A percentile compares a stretch with the other conserved stretches of the same genome.
These are phyloP conservation scores for Heliamphora pulchella DNA, from an alignment of 179 eudicot species.

Conservation along the genomic window DNA sequence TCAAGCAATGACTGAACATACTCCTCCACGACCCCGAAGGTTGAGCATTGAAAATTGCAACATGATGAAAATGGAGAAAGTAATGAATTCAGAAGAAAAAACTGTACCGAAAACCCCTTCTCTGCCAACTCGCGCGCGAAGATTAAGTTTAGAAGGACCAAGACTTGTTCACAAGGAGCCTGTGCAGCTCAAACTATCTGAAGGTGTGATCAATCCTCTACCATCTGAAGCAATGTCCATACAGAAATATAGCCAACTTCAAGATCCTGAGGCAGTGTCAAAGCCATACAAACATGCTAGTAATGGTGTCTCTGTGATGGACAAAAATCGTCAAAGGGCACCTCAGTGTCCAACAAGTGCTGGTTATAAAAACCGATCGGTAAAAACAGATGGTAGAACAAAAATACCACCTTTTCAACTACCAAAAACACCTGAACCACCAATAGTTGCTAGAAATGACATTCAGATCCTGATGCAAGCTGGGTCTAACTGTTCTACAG, in stretches of 20 bases:
- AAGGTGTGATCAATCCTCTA: not conserved
- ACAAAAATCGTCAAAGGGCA: slow-evolving; percentile 12
- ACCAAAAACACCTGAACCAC: slow-evolving; percentile 49
- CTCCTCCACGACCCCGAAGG: slow-evolving; percentile 39
- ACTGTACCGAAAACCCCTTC: slow-evolving; percentile 18
- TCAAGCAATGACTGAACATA: slow-evolving; percentile 20
- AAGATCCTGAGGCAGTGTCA: slow-evolving; percentile 6
- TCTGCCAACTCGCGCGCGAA: slow-evolving; percentile 28
- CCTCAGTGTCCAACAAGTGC: slow-evolving; percentile 31
- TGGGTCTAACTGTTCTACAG: slow-evolving; percentile 17
- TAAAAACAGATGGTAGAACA: slow-evolving; percentile 30
- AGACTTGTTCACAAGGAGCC: slow-evolving; percentile 1
- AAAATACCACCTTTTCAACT: slow-evolving; percentile 31
- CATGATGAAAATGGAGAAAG: slow-evolving; percentile 20
- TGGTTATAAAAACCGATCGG: slow-evolving; percentile 18
- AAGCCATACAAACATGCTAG: slow-evolving; percentile 15
- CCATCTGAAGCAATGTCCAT: not conserved
- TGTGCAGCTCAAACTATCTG: slow-evolving; percentile 12
- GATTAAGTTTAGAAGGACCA: slow-evolving; percentile 53
- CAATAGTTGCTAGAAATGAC: slow-evolving; percentile 15
- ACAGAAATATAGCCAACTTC: not conserved
- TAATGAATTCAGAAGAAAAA: slow-evolving; percentile 22
- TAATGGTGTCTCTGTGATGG: slow-evolving; percentile 14
- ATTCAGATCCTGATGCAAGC: slow-evolving; percentile 13
- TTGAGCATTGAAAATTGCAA: slow-evolving; percentile 40